Base-by-base conservation (phyloP, 305 asterid genomes). In the Rubia tinctorum region DNA sequence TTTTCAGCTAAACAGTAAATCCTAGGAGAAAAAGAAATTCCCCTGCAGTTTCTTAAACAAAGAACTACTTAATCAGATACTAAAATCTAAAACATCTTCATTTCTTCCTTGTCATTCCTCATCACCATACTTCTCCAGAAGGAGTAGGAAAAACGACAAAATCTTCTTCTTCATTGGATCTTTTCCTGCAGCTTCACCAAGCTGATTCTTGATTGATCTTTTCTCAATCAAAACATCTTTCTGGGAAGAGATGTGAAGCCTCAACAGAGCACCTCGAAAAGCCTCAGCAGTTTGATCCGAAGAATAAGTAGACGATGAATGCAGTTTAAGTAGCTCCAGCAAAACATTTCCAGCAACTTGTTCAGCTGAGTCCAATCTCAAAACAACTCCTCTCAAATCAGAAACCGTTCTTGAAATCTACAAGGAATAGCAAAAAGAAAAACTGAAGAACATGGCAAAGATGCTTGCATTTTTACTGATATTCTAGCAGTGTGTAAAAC, bases 301-400 rank as follows among this genome's bases (percentile, higher is more conserved):
- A 30, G 86, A 84, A 77, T 86, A 83, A 4, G 75, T 65, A 66
- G 87, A 73, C 44, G 94, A 82, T 56, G 81, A 82, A 53, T 79
- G 84, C 75, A 76, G 75, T 59, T 73, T 91, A 64, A 94, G 88
- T 82, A 94, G 73, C 77, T 84, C 85, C 62, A 76, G 82, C 66
- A 94, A 76, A 45, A 84, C 74, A 76, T 80, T 83, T 42, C 95
- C 91, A 25, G 97, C 97, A 75, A 89, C 97, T 80, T 74, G 90
- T 73, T 90, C 97, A 8, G 84, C 74, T 55, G 93, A 88, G 66
- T 94, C 96, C 88, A 90, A 81, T 78, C 76, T 75, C 80, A 91
- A 88, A 23, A 80, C 62, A 39, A 82, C 80, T 72, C 72, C 79
- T 79, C 86, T 81, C 51, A 91, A 85, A 79, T 86, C 96, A 77